phyloP scores from a whole-genome alignment of 768 basidiomycete species.

The Suillus tomentosus region DNA sequence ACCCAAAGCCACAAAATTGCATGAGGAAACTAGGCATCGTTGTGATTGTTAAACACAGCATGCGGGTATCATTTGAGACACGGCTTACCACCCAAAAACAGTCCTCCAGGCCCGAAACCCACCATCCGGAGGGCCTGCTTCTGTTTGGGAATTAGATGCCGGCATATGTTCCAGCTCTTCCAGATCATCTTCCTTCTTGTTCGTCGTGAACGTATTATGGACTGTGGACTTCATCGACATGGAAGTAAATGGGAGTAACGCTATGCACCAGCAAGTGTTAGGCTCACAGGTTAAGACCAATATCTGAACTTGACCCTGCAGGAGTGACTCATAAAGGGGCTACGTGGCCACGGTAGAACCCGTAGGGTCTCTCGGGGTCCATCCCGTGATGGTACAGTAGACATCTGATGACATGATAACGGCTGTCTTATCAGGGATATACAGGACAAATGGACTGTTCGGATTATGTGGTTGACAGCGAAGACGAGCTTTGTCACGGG shows the following conservation, averaged over 20 bases:
- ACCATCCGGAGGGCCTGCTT: conserved; percentile 12
- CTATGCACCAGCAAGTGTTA: not conserved
- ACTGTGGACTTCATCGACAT: not conserved
- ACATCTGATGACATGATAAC: not conserved
- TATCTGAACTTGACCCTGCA: not conserved
- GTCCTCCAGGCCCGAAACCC: conserved; percentile 17
- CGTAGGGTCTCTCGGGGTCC: not conserved
- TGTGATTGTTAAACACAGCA: not conserved
- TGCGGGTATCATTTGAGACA: not conserved
- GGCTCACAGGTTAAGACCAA: not conserved
- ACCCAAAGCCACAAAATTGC: conserved; percentile 33
- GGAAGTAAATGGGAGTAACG: not conserved
- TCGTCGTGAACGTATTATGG: not conserved
- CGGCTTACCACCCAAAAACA: conserved; percentile 13
- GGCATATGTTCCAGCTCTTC: too few relatives aligned
- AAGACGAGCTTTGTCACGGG: not conserved
- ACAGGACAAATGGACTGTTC: not conserved
- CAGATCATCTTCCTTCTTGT: not conserved
- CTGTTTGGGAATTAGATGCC: not conserved
- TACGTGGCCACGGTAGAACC: not conserved
- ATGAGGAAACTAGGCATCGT: conserved; percentile 22
- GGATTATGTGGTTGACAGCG: not conserved
- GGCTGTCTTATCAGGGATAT: not conserved
- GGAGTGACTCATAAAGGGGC: not conserved
- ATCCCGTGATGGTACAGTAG: not conserved